phyloP scores from a whole-genome alignment of 352 stramenopile species.

The Elongisporangium undulatum region DNA sequence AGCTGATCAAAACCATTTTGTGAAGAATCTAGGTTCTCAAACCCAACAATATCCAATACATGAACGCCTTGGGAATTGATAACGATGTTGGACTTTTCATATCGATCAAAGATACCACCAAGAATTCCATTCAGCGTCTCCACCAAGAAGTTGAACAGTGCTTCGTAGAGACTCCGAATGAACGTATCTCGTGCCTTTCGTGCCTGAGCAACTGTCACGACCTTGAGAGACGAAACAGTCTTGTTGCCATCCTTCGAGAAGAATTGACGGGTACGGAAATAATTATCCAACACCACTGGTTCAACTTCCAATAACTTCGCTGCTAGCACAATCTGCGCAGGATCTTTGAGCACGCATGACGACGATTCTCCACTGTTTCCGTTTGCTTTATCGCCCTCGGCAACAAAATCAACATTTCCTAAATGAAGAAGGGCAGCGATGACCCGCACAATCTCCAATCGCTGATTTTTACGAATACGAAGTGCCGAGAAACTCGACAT shows the following conservation, averaged over 20 bases:
- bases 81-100: constrained; percentile 81
- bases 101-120: constrained; percentile 77
- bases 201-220: constrained; percentile 75
- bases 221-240: constrained; percentile 75
- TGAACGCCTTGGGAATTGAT: constrained; percentile 79
- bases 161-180: constrained; percentile 75
- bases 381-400: constrained; percentile 18
- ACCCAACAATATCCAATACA: constrained; percentile 77
- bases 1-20: constrained; percentile 76
- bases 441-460: constrained; percentile 75
- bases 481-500: constrained; percentile 81
- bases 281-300: constrained; percentile 79
- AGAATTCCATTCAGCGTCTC: constrained; percentile 80
- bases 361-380: constrained; percentile 26
- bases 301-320: constrained; percentile 74
- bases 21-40: constrained; percentile 53
- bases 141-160: constrained; percentile 72
- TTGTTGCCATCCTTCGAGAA: constrained; percentile 74
- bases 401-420: constrained; percentile 76
- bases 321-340: constrained; percentile 54
- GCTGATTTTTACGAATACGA: constrained; percentile 74
- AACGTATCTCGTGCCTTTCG: constrained; percentile 70
- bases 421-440: constrained; percentile 71
- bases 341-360: constrained; percentile 64
- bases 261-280: constrained; percentile 80